Evolutionary conservation across 2,329 filamentous ascomycete species (phyloP).

Genomic region (Aspergillus calidoustus): DNA sequence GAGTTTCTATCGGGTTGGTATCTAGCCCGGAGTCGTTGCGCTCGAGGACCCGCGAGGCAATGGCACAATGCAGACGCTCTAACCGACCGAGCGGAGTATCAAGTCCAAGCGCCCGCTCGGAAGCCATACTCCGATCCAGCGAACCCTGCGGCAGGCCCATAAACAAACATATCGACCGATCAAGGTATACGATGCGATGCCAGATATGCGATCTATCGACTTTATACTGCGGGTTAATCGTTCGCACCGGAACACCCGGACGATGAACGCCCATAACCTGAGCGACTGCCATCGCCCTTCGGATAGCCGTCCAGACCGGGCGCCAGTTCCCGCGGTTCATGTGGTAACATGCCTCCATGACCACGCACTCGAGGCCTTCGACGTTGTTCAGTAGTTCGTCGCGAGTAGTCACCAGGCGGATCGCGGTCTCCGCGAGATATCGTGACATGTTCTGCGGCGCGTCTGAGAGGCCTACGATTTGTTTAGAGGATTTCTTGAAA

Average conservation of each 20-base stretch:
- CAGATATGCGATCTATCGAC: conserved; percentile 34
- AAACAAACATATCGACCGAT: conserved; percentile 47
- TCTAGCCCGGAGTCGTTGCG: background rate
- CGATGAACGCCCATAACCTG: conserved; percentile 51
- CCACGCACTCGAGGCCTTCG: conserved; percentile 50
- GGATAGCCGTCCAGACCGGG: conserved; percentile 43
- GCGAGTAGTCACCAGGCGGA: conserved; percentile 40
- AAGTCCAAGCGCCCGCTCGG: conserved; percentile 52
- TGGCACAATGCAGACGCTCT: conserved; percentile 50
- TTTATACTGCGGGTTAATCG: conserved; percentile 1
- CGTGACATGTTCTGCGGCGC: conserved; percentile 31
- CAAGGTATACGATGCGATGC: conserved; percentile 45
- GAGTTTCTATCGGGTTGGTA: conserved; percentile 55
- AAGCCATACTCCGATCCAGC: conserved; percentile 44
- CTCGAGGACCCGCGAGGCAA: conserved; percentile 40
- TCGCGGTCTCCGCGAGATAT: conserved; percentile 36
- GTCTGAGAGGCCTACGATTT: conserved; percentile 26
- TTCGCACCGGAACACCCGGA: conserved; percentile 16
- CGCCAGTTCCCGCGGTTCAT: conserved; percentile 48
- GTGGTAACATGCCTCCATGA: conserved; percentile 48
- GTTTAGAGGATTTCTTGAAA: conserved; percentile 24
- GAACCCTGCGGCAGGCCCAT: conserved; percentile 45
- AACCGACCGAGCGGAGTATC: conserved; percentile 45
- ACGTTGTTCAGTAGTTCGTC: conserved; percentile 44
- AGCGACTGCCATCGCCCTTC: conserved; percentile 46